Evolutionary conservation across 768 basidiomycete genomes (phyloP).

Genomic region (Chalciporus piperatus): DNA sequence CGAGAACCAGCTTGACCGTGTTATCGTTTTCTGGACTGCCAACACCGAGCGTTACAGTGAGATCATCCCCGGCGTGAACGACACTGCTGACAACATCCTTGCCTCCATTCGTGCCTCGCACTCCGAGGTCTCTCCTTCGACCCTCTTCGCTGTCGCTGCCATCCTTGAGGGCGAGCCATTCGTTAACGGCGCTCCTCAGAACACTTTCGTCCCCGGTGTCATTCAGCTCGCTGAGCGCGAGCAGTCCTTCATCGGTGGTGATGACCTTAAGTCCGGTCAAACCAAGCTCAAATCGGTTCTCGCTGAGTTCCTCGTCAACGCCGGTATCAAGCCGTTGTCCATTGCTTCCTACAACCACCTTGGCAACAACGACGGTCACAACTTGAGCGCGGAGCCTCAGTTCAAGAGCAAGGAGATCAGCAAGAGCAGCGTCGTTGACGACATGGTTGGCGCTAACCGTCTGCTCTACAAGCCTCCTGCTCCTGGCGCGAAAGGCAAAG

Average conservation of each 20-base stretch:
- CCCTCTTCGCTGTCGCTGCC: slow-evolving; percentile 90
- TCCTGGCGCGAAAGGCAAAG: slow-evolving; percentile 50
- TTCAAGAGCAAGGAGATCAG: slow-evolving; percentile 99
- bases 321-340: slow-evolving; percentile 95
- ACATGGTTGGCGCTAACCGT: slow-evolving; percentile 93
- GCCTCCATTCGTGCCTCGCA: slow-evolving; percentile 80
- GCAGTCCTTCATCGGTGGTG: slow-evolving; percentile 92
- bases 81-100: slow-evolving; percentile 87
- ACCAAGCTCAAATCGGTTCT: slow-evolving; percentile 96
- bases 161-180: slow-evolving; percentile 95
- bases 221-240: slow-evolving; percentile 89
- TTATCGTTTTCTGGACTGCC: slow-evolving; percentile 97
- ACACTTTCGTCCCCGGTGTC: slow-evolving; percentile 96
- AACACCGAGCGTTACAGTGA: slow-evolving; percentile 98
- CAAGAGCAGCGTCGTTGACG: slow-evolving; percentile 96
- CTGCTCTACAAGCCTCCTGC: slow-evolving; percentile 85
- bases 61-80: slow-evolving; percentile 92
- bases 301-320: slow-evolving; percentile 98
- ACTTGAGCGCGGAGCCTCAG: slow-evolving; percentile 85
- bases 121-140: slow-evolving; percentile 93
- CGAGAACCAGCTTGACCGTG: slow-evolving; percentile 77
- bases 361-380: slow-evolving; percentile 96
- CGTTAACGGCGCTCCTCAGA: slow-evolving; percentile 97
- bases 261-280: slow-evolving; percentile 97
- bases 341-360: slow-evolving; percentile 99